Percentiles rank a stretch among this genome's conserved stretches.
Evolutionary conservation across 2,329 filamentous ascomycete species (phyloP).

Genomic region (Neopestalotiopsis sp.): DNA sequence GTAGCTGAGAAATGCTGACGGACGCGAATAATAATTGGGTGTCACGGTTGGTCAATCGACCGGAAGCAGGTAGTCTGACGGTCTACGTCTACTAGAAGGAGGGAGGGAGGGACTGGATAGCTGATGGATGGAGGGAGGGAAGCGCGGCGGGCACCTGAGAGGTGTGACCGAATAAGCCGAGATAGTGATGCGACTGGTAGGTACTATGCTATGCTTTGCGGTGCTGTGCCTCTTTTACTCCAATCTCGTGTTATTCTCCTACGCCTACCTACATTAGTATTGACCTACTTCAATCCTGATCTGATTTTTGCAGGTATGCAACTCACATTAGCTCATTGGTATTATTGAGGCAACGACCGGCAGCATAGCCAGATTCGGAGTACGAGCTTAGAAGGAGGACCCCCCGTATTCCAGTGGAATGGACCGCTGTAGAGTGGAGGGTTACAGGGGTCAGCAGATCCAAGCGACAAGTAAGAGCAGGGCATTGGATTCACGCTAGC

Average conservation of each 20-base stretch:
- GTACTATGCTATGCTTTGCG: neutral
- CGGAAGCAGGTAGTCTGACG: too few relatives aligned
- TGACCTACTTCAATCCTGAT: neutral
- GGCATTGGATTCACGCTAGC: neutral
- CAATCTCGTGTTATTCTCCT: neutral
- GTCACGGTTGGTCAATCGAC: neutral
- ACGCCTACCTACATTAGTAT: neutral
- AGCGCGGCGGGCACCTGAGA: neutral
- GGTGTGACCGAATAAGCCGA: neutral
- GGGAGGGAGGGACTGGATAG: neutral
- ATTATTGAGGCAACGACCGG: conserved; percentile 2
- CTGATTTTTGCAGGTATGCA: neutral
- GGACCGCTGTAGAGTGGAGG: neutral
- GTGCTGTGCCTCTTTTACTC: neutral
- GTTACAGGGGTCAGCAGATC: neutral
- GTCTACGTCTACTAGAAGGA: too few relatives aligned
- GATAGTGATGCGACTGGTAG: neutral
- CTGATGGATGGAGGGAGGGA: neutral
- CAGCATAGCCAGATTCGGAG: neutral
- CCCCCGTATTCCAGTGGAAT: neutral
- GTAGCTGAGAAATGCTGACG: conserved; percentile 10
- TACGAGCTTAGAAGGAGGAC: neutral
- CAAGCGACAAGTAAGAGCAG: neutral
- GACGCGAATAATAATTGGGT: neutral
- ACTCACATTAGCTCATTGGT: neutral